phyloP scores from a whole-genome alignment of 176 grass and related monocot genomes.

The Leersia perrieri region DNA sequence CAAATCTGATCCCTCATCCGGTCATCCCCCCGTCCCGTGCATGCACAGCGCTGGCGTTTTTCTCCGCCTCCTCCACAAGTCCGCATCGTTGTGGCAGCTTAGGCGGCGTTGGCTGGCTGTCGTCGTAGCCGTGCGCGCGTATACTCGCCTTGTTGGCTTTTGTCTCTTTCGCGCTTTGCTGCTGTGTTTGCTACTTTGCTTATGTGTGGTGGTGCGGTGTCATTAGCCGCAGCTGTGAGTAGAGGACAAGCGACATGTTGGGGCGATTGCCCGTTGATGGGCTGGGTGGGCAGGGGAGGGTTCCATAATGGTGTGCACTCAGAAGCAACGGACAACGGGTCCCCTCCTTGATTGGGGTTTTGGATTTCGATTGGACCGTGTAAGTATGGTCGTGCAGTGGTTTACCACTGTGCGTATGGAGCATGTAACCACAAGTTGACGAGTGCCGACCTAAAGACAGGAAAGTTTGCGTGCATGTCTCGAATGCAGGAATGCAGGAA shows the following conservation, averaged over 20 bases:
- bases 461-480: no score
- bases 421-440: neutral
- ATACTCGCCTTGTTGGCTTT: neutral
- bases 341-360: neutral
- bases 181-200: no score
- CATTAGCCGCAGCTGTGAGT: neutral
- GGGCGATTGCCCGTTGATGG: neutral
- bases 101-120: neutral
- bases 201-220: neutral
- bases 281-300: neutral
- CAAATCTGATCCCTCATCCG: no score
- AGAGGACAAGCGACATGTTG: slow-evolving; percentile 33
- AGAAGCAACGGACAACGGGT: slow-evolving; percentile 23
- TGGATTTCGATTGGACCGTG: no score
- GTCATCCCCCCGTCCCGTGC: no score
- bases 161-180: no score
- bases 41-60: no score
- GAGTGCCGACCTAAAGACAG: no score
- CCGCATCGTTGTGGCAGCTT: slow-evolving; percentile 26
- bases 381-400: neutral
- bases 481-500: no score
- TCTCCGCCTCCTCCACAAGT: no score
- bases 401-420: neutral
- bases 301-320: slow-evolving; percentile 11
- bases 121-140: neutral